Evolutionary conservation across 306 rosid genomes (phyloP).

Genomic region (Ceratonia siliqua): DNA sequence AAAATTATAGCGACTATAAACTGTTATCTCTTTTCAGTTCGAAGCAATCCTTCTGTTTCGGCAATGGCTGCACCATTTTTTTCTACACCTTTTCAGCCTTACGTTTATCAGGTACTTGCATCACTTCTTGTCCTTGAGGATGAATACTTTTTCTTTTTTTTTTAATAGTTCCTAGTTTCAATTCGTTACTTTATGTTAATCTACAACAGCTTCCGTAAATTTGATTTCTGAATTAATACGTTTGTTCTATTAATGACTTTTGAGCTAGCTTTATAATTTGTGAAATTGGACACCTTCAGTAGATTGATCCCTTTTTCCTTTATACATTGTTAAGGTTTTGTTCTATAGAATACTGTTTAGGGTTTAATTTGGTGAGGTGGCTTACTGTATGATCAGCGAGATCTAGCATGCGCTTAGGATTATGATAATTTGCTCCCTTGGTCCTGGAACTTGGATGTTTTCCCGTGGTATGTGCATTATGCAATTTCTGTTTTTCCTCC

Average conservation of each 20-base stretch:
- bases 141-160: not conserved
- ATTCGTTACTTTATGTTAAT: not conserved
- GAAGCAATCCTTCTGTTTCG: constrained; percentile 21
- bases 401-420: not conserved
- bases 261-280: not conserved
- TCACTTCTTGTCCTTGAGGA: not conserved
- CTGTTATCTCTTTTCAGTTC: constrained; percentile 11
- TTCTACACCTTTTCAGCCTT: constrained; percentile 72
- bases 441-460: not conserved
- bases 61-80: constrained; percentile 76
- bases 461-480: not conserved
- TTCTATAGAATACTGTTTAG: not conserved
- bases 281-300: not conserved
- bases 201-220: not conserved
- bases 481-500: not conserved
- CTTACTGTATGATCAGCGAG: not conserved
- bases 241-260: not conserved
- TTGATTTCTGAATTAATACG: not conserved
- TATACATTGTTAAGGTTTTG: not conserved
- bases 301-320: not conserved
- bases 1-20: not conserved
- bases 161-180: not conserved
- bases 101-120: constrained; percentile 60
- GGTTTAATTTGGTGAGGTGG: constrained; percentile 3
- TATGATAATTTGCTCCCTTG: not conserved